Evolutionary conservation across 352 stramenopile genomes (phyloP).

Genomic region (Pythium apleroticum): DNA sequence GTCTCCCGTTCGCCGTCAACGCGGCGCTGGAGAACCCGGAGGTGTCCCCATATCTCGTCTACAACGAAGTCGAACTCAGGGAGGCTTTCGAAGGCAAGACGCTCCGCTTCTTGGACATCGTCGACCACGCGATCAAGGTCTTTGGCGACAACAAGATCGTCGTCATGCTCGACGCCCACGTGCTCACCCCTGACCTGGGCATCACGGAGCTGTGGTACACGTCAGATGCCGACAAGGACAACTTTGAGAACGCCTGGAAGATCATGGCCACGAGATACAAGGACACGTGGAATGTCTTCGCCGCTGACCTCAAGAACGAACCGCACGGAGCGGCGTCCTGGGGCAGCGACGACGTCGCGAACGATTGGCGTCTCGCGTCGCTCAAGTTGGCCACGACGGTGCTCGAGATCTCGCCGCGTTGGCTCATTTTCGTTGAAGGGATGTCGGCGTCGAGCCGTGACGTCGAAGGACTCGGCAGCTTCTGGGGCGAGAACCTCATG

Average conservation of each 20-base stretch:
- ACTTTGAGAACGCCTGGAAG: slow-evolving; percentile 34
- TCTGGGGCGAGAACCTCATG: slow-evolving; percentile 56
- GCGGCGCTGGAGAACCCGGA: slow-evolving; percentile 38
- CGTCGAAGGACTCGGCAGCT: slow-evolving; percentile 27
- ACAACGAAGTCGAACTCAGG: slow-evolving; percentile 31
- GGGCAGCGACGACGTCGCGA: slow-evolving; percentile 36
- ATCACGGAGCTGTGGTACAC: slow-evolving; percentile 56
- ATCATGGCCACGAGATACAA: slow-evolving; percentile 37
- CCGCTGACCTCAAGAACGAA: slow-evolving; percentile 59
- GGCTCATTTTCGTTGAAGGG: slow-evolving; percentile 61
- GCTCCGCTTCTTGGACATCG: slow-evolving; percentile 49
- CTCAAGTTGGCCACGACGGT: slow-evolving; percentile 30
- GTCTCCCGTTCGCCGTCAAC: slow-evolving; percentile 47
- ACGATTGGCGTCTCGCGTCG: slow-evolving; percentile 51
- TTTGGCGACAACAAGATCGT: slow-evolving; percentile 36
- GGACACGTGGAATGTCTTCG: slow-evolving; percentile 46
- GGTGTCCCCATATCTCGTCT: slow-evolving; percentile 42
- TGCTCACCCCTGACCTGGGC: slow-evolving; percentile 36
- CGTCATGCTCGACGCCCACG: slow-evolving; percentile 50
- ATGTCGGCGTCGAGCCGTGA: slow-evolving; percentile 37
- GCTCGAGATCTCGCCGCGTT: slow-evolving; percentile 33
- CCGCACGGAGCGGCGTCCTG: slow-evolving; percentile 50
- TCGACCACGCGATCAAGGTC: slow-evolving; percentile 46
- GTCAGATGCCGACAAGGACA: slow-evolving; percentile 20
- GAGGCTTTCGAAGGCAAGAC: slow-evolving; percentile 30